A percentile compares a stretch with the other conserved stretches of the same genome.
These are phyloP conservation scores for Cucurbitaria berberidis DNA, from an alignment of 2,329 filamentous ascomycete genomes.

Conservation along the genomic window DNA sequence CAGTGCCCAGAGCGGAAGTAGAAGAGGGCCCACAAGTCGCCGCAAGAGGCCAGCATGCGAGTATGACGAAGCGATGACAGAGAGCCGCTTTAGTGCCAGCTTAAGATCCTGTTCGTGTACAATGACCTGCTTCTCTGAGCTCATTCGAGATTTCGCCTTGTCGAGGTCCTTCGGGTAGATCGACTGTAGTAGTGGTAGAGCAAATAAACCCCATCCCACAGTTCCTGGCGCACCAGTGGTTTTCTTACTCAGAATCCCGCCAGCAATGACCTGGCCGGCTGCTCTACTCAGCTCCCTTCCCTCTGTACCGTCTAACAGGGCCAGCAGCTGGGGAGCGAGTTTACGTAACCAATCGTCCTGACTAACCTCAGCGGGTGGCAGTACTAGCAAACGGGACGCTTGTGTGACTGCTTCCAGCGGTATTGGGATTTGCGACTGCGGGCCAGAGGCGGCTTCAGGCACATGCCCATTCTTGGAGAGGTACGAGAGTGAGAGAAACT, in stretches of 20 bases:
- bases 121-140: conserved; percentile 56
- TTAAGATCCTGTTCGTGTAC: conserved; percentile 58
- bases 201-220: conserved; percentile 67
- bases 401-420: conserved; percentile 72
- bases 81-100: conserved; percentile 61
- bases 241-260: conserved; percentile 69
- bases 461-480: conserved; percentile 57
- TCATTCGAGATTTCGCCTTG: conserved; percentile 49
- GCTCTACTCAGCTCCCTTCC: conserved; percentile 65
- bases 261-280: conserved; percentile 68
- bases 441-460: conserved; percentile 33
- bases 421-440: conserved; percentile 60
- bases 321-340: conserved; percentile 66
- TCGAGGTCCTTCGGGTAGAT: conserved; percentile 54
- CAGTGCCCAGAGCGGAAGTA: conserved; percentile 69
- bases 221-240: conserved; percentile 68
- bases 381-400: conserved; percentile 66
- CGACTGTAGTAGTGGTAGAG: conserved; percentile 61
- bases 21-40: conserved; percentile 64
- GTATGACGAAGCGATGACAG: conserved; percentile 65
- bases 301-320: conserved; percentile 66
- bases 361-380: conserved; percentile 61
- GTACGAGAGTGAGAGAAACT: conserved; percentile 74
- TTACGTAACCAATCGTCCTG: conserved; percentile 66
- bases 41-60: conserved; percentile 70